phyloP scores from a whole-genome alignment of 495 filamentous ascomycete species.

The Penicillium subrubescens region DNA sequence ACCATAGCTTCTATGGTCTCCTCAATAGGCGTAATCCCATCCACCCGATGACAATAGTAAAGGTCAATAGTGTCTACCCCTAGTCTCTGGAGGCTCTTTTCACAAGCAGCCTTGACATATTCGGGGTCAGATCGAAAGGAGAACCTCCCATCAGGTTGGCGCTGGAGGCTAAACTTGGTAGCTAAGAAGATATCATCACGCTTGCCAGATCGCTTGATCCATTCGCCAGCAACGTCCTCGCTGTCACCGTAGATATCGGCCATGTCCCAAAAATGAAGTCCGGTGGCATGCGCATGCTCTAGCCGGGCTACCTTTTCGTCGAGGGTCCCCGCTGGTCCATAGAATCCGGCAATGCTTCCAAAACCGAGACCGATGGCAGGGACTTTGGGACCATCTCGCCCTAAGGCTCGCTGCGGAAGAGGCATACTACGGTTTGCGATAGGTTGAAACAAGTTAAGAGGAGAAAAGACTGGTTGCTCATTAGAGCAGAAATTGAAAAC shows the following conservation, averaged over 20 bases:
- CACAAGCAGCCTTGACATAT: slow-evolving; percentile 53
- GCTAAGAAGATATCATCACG: slow-evolving; percentile 59
- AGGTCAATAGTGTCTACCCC: slow-evolving; percentile 59
- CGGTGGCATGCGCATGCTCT: slow-evolving; percentile 54
- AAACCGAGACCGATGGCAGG: slow-evolving; percentile 55
- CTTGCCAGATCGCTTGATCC: slow-evolving; percentile 58
- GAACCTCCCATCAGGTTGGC: slow-evolving; percentile 15
- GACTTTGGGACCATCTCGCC: slow-evolving; percentile 56
- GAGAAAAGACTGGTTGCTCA: too few relatives aligned
- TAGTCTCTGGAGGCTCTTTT: slow-evolving; percentile 54
- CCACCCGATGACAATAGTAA: slow-evolving; percentile 53
- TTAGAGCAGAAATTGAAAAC: too few relatives aligned
- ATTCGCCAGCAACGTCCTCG: slow-evolving; percentile 56
- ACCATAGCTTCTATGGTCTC: slow-evolving; percentile 65
- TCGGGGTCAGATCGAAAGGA: slow-evolving; percentile 52
- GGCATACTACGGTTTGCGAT: too few relatives aligned
- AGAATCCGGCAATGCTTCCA: slow-evolving; percentile 54
- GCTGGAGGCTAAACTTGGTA: slow-evolving; percentile 53
- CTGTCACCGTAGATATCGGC: slow-evolving; percentile 50
- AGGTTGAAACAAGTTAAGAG: too few relatives aligned
- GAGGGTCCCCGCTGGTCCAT: slow-evolving; percentile 44
- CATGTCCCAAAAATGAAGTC: slow-evolving; percentile 61
- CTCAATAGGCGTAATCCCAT: slow-evolving; percentile 49
- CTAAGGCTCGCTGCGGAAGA: slow-evolving; percentile 41
- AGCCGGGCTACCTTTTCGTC: slow-evolving; percentile 37